These are phyloP conservation scores for Cryptosporidium muris DNA, from an alignment of 169 alveolate species.

Conservation along the genomic window DNA sequence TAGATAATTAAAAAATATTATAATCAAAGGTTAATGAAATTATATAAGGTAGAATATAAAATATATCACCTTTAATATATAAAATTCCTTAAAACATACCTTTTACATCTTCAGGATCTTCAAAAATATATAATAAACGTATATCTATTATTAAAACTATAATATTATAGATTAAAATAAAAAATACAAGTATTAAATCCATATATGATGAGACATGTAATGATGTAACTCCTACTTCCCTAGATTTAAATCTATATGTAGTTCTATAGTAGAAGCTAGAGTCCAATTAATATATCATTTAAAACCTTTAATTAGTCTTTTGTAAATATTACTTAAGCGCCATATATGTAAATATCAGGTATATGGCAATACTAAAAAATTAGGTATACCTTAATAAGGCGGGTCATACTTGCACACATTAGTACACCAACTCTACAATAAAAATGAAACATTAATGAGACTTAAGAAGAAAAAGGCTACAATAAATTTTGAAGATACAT, in stretches of 20 bases:
- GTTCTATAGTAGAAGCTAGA: not conserved
- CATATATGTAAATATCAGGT: no score
- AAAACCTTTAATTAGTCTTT: not conserved
- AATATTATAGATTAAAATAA: slow-evolving; percentile 34
- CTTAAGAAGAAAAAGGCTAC: slow-evolving; percentile 13
- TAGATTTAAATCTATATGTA: not conserved
- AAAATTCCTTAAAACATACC: slow-evolving; percentile 6
- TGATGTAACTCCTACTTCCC: not conserved
- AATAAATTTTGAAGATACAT: slow-evolving; percentile 58
- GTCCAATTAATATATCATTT: not conserved
- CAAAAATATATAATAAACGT: slow-evolving; percentile 41
- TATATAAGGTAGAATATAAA: no score
- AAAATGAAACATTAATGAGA: no score
- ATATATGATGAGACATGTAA: slow-evolving; percentile 4
- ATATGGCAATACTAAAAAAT: not conserved
- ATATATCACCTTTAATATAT: not conserved
- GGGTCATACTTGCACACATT: no score
- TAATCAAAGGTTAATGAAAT: not conserved
- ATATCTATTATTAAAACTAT: slow-evolving; percentile 32
- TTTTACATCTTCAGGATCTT: slow-evolving; percentile 58
- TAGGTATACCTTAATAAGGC: not conserved
- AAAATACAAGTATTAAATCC: slow-evolving; percentile 59
- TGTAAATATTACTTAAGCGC: no score
- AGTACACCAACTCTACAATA: no score
- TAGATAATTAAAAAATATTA: not conserved